Evolutionary conservation across 2,329 filamentous ascomycete genomes (phyloP).

Genomic region (Clarireedia sp.): DNA sequence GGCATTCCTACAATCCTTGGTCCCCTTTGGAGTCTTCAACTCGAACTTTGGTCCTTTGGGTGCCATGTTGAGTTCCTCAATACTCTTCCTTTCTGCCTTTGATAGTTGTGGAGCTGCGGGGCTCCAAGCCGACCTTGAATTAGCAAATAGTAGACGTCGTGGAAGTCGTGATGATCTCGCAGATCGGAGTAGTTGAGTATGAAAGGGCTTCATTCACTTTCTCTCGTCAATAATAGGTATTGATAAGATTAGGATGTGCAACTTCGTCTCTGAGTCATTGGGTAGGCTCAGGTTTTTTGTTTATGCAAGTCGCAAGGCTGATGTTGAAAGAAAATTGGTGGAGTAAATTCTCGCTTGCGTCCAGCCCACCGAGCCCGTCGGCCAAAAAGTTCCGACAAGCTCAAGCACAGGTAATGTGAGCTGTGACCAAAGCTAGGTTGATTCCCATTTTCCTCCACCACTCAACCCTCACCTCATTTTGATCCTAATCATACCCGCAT

Average conservation of each 20-base stretch:
- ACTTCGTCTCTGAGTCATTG: slow-evolving; percentile 25
- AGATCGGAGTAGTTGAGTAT: slow-evolving; percentile 22
- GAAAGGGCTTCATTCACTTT: slow-evolving; percentile 26
- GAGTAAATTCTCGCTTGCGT: slow-evolving; percentile 2
- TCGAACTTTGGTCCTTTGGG: slow-evolving; percentile 47
- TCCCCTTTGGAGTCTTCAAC: slow-evolving; percentile 86
- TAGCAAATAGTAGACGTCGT: slow-evolving; percentile 13
- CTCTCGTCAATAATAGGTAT: slow-evolving; percentile 12
- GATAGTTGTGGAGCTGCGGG: slow-evolving; percentile 17
- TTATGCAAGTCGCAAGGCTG: slow-evolving; percentile 11
- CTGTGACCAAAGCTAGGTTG: not conserved
- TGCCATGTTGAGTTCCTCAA: slow-evolving; percentile 25
- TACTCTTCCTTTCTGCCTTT: slow-evolving; percentile 13
- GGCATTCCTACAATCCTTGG: slow-evolving; percentile 60
- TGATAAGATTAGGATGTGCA: slow-evolving; percentile 3
- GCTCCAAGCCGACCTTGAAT: slow-evolving; percentile 9
- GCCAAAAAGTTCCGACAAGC: not conserved
- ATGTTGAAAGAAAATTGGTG: not conserved
- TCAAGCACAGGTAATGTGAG: not conserved
- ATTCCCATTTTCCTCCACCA: not conserved
- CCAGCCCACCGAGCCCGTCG: not conserved
- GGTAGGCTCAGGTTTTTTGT: slow-evolving; percentile 7
- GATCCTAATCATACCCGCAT: slow-evolving; percentile 30
- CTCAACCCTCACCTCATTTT: not conserved
- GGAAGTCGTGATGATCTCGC: slow-evolving; percentile 25